These are phyloP conservation scores for Cardamine chenopodiifolia DNA, from an alignment of 345 rosid genomes.

Conservation along the genomic window DNA sequence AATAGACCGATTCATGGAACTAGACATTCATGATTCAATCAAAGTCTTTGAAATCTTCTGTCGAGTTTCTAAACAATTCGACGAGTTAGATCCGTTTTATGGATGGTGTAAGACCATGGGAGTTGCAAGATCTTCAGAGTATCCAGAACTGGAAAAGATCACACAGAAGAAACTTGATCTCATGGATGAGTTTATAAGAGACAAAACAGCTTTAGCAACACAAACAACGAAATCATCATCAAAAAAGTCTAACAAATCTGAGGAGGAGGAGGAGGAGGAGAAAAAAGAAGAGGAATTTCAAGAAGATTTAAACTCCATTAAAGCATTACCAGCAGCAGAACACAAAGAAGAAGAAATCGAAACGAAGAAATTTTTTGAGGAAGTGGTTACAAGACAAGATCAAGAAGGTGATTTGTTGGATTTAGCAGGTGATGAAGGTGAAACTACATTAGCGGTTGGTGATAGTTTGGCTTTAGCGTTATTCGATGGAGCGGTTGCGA, in stretches of 20 bases:
- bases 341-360: conserved; percentile 35
- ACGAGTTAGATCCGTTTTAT: conserved; percentile 66
- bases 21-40: conserved; percentile 61
- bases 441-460: conserved; percentile 34
- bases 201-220: conserved; percentile 58
- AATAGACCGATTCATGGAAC: conserved; percentile 71
- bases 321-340: conserved; percentile 63
- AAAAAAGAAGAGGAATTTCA: conserved; percentile 31
- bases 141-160: conserved; percentile 75
- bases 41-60: conserved; percentile 68
- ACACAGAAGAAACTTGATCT: conserved; percentile 77
- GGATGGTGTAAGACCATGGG: conserved; percentile 71
- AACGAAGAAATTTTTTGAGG: conserved; percentile 7
- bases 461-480: conserved; percentile 59
- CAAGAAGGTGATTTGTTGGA: conserved; percentile 65
- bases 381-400: conserved; percentile 26
- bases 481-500: conserved; percentile 50
- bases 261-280: conserved; percentile 33
- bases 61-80: conserved; percentile 60
- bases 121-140: conserved; percentile 70
- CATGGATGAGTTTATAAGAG: conserved; percentile 77
- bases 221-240: conserved; percentile 32
- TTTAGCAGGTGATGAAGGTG: conserved; percentile 45
- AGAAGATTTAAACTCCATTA: conserved; percentile 52
- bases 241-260: conserved; percentile 17